Evolutionary conservation across 208 protist genomes (phyloP), one percentile per base, ranked within the genome.

Genomic region (Leishmania gerbilli): DNA sequence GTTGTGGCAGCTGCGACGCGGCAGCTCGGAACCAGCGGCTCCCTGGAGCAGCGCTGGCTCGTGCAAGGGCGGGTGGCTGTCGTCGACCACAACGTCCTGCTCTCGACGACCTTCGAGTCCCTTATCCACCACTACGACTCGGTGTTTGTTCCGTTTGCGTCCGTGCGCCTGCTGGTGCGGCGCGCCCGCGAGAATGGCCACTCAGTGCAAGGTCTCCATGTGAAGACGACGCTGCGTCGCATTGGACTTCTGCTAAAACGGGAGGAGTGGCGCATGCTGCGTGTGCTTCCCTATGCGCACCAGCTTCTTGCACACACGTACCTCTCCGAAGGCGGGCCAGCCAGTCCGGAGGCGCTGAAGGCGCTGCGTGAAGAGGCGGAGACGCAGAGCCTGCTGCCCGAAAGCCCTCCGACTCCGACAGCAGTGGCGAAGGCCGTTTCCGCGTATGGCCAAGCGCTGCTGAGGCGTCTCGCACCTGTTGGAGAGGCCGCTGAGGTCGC

Each of bases 11-110:
- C 88, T 34, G 88, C 89, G 19, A 94, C 92, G 58, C 84, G 83
- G 7, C 89, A 89, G n/a, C 87, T 97, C 64, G 92, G 88, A 11
- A 87, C 79, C 42, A 84, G 91, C 19, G 94, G 94, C 11, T 68
- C 89, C 37, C 78, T 85, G 24, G 82, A 92, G 40, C 92, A 95
- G 83, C 91, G 94, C 27, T 97, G 94, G 93, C 88, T 96, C 42
- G 91, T 95, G 65, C 90, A 98, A 79, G 95, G 95, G 17, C 92
- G 95, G 40, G 92, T 98, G 5, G 95, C 91, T n/a, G 92, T 98
- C 2, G 87, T 96, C 24, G 95, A 98, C 79, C 95, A 96, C 84
- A 96, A 94, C 82, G 90, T 95, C 3, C 31, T 98, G 21, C 88
- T 96, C n/a, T 92, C 88, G 15, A 88, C 92, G n/a, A 86, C 83